Percentiles rank a stretch among this genome's conserved stretches.
Evolutionary conservation across 23 red algal species (phyloP).

Genomic region (Gracilaria vermiculophylla): DNA sequence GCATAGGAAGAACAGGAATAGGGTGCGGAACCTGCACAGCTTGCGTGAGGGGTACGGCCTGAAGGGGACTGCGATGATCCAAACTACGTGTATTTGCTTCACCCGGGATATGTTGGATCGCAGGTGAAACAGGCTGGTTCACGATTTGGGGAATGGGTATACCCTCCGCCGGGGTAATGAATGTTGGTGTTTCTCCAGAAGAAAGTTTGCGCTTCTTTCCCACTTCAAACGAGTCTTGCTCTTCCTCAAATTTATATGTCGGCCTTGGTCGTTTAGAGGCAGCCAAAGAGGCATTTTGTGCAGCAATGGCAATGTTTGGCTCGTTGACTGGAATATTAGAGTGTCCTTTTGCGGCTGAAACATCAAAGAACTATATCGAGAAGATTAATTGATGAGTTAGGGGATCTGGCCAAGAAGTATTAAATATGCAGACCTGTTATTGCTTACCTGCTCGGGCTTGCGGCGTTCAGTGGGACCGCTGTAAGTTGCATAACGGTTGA

Average conservation of each 20-base stretch:
- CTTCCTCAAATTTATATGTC: conserved; percentile 44
- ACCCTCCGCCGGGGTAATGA: neutral
- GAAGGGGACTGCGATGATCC: neutral
- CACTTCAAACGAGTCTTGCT: neutral
- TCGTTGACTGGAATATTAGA: conserved; percentile 64
- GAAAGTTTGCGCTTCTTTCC: conserved; percentile 4
- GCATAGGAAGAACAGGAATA: neutral
- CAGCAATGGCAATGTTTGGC: conserved; percentile 46
- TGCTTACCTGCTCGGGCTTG: conserved; percentile 56
- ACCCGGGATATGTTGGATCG: neutral
- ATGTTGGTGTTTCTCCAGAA: neutral
- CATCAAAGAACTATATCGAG: conserved; percentile 68
- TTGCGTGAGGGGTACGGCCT: neutral
- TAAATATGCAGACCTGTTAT: too few species aligned
- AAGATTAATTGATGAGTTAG: too few species aligned
- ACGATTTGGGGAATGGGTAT: neutral
- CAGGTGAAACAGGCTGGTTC: neutral
- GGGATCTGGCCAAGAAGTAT: too few species aligned
- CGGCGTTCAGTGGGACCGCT: conserved; percentile 51
- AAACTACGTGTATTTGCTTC: neutral
- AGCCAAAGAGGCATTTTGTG: conserved; percentile 30
- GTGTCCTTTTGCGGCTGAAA: conserved; percentile 36
- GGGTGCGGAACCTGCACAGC: neutral
- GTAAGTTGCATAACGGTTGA: conserved; percentile 62
- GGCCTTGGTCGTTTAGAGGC: conserved; percentile 37